Conservation (phyloP, 192 early-diverging fungal genomes). For the Podila clonocystis region DNA sequence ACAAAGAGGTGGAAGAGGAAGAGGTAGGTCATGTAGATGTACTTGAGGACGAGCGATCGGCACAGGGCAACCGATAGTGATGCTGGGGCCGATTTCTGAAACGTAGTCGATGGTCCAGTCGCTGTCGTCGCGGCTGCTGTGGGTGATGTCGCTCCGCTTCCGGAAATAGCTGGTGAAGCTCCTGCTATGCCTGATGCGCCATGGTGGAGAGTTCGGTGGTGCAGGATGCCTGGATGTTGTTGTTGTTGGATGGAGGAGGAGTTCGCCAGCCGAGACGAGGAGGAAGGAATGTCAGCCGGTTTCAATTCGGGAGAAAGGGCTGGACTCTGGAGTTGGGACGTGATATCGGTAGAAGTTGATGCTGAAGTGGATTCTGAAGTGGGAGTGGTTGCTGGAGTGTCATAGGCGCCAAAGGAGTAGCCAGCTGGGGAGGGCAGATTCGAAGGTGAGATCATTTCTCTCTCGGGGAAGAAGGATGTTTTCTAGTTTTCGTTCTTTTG, state of each 20-base stretch:
- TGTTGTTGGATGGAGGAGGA: too few species aligned
- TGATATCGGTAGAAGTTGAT: background rate
- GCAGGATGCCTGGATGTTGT: background rate
- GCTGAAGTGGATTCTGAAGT: background rate
- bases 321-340: background rate
- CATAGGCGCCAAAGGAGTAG: slow-evolving; percentile 46
- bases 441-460: slow-evolving; percentile 43
- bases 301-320: too few species aligned
- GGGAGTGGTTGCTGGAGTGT: slow-evolving; percentile 2
- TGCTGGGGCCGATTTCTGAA: slow-evolving; percentile 16
- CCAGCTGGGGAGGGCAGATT: slow-evolving; percentile 41
- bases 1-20: slow-evolving; percentile 25
- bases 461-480: slow-evolving; percentile 2
- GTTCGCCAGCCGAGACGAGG: too few species aligned
- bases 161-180: too few species aligned
- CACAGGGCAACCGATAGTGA: slow-evolving; percentile 41
- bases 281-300: too few species aligned
- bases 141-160: background rate
- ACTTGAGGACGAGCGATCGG: slow-evolving; percentile 39
- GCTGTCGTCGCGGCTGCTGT: background rate
- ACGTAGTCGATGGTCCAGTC: slow-evolving; percentile 15
- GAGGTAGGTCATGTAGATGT: slow-evolving; percentile 43
- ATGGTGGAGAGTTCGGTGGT: background rate
- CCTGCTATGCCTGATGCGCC: background rate
- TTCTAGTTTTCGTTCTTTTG: background rate